Conservation (phyloP, 2,329 filamentous ascomycete genomes). For the Ascochyta viciae-villosae region DNA sequence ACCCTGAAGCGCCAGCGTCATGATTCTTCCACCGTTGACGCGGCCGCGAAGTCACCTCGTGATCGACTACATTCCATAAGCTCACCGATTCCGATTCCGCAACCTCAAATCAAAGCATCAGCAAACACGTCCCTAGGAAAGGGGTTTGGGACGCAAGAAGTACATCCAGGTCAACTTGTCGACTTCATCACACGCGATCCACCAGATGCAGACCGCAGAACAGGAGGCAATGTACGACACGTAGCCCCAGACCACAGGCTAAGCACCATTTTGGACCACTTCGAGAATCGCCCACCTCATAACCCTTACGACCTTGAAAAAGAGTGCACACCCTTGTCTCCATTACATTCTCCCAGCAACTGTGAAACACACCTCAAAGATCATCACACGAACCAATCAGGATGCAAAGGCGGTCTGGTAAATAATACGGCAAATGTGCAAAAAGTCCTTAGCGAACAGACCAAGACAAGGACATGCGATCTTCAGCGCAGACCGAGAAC, state of each 20-base stretch:
- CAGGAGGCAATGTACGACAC: too few species aligned
- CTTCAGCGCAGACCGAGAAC: constrained; percentile 2
- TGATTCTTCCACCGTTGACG: not conserved
- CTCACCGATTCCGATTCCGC: not conserved
- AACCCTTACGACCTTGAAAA: too few species aligned
- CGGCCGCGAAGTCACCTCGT: not conserved
- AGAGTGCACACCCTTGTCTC: not conserved
- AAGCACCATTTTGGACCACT: not conserved
- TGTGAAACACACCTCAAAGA: not conserved
- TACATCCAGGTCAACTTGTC: not conserved
- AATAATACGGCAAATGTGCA: not conserved
- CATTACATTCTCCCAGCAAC: not conserved
- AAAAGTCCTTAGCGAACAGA: not conserved
- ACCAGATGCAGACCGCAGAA: not conserved
- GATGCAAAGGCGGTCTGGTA: not conserved
- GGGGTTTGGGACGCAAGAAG: not conserved
- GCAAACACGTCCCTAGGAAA: not conserved
- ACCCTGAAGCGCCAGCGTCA: not conserved
- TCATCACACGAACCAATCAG: not conserved
- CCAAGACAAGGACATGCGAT: not conserved
- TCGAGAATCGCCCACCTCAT: not conserved
- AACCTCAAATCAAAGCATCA: not conserved
- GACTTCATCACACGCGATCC: not conserved
- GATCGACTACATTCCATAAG: not conserved
- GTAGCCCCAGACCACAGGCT: not conserved